Percentiles rank a stretch among this genome's conserved stretches.
phyloP scores from a whole-genome alignment of 2,329 filamentous ascomycete species.

The Alternaria atra region DNA sequence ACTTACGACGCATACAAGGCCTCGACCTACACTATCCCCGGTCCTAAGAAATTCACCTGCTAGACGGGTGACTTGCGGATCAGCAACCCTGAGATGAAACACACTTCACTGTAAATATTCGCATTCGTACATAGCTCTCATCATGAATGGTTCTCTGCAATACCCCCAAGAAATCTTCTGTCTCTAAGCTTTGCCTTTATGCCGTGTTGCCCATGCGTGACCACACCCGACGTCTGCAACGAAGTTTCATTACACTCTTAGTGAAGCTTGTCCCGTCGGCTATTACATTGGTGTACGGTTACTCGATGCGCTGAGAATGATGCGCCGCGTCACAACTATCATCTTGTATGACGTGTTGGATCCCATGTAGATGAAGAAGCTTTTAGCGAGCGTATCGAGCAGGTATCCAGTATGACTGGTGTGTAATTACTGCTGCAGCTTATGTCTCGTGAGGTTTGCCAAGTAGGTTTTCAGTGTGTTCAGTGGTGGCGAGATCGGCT shows the following conservation, averaged over 20 bases:
- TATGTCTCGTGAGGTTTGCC: too few relatives aligned
- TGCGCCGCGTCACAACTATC: too few relatives aligned
- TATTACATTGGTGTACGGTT: background rate
- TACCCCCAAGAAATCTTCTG: background rate
- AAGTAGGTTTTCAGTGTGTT: too few relatives aligned
- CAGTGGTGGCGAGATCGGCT: too few relatives aligned
- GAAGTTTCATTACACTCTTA: background rate
- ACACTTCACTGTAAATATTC: constrained; percentile 19
- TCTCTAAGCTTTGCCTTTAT: background rate
- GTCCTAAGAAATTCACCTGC: constrained; percentile 43
- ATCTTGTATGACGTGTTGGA: background rate
- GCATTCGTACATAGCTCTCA: constrained; percentile 10
- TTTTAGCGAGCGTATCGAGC: background rate
- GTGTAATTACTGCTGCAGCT: background rate
- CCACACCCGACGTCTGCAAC: background rate
- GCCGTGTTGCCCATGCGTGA: background rate
- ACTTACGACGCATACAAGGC: constrained; percentile 62
- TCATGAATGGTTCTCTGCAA: constrained; percentile 4
- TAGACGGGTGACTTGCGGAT: constrained; percentile 14
- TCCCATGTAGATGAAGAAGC: background rate
- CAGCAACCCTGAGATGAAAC: background rate
- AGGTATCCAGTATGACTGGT: background rate
- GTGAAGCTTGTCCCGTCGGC: background rate
- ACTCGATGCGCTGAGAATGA: background rate
- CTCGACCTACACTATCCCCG: constrained; percentile 39